phyloP scores from a whole-genome alignment of 208 protist species.

The Crithidia sp. region DNA sequence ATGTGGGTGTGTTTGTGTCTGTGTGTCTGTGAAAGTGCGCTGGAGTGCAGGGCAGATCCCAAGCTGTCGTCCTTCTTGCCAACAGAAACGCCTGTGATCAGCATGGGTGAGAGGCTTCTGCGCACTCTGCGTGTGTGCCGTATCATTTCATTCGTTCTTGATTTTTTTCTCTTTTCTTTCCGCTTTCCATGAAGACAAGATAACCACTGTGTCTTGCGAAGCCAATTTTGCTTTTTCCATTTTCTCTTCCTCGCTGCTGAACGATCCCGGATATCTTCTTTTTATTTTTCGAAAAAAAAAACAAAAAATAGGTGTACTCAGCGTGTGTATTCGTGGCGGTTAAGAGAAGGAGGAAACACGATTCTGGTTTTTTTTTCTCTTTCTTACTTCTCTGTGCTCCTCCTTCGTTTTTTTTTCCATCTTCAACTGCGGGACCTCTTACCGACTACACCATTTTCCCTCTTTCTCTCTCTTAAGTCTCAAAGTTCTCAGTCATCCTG shows the following conservation, averaged over 20 bases:
- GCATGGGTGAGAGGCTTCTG: too few species aligned
- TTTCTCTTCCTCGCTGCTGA: neutral
- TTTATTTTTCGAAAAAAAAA: too few species aligned
- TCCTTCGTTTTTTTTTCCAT: neutral
- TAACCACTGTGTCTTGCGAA: too few species aligned
- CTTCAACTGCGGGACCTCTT: neutral
- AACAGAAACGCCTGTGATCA: too few species aligned
- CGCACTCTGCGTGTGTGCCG: too few species aligned
- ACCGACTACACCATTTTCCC: neutral
- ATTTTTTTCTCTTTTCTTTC: conserved; percentile 7
- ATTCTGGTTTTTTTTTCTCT: neutral
- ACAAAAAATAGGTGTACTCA: too few species aligned
- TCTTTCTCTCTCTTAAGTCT: neutral
- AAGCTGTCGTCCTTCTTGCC: too few species aligned
- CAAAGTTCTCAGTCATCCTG: neutral
- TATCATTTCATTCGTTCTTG: neutral
- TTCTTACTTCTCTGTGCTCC: neutral
- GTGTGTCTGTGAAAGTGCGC: too few species aligned
- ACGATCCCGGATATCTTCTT: neutral
- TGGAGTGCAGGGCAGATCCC: too few species aligned
- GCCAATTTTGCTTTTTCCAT: neutral
- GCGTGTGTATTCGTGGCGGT: too few species aligned
- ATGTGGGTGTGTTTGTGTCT: too few species aligned
- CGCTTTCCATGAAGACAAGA: neutral
- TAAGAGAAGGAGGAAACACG: neutral